Conservation (phyloP, 73 alveolate genomes). For the Stentor roeselii region DNA sequence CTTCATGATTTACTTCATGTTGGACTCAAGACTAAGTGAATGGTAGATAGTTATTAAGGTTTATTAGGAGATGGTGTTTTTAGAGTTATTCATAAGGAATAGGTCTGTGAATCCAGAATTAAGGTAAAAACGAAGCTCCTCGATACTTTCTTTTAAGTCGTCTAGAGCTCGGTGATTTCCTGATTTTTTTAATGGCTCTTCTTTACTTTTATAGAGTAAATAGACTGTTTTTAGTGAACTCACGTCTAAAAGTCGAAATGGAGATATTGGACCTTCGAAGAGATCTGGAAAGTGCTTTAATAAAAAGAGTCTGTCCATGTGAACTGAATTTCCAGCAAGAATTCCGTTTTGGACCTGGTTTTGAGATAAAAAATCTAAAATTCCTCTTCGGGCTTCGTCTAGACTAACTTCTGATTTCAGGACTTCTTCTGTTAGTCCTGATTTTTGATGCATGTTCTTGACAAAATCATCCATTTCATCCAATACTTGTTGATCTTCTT, state of each 20-base stretch:
- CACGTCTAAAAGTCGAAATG: conserved; percentile 56
- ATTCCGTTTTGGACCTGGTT: conserved; percentile 31
- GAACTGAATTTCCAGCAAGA: conserved; percentile 63
- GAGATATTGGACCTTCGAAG: conserved; percentile 10
- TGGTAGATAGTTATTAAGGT: no score
- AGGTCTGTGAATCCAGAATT: no score
- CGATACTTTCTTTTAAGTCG: conserved; percentile 61
- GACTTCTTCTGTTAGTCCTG: conserved; percentile 55
- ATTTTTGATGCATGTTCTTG: conserved; percentile 35
- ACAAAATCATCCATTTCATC: conserved; percentile 20
- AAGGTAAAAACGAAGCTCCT: conserved; percentile 49
- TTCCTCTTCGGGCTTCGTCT: conserved; percentile 46
- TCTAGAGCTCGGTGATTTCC: conserved; percentile 46
- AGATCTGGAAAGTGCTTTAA: conserved; percentile 55
- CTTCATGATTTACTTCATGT: conserved; percentile 22
- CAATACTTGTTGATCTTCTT: background rate
- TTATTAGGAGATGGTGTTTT: no score
- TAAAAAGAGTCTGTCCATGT: conserved; percentile 48
- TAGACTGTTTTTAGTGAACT: conserved; percentile 39
- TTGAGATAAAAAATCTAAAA: conserved; percentile 40
- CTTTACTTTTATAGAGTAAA: conserved; percentile 32
- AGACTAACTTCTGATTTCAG: conserved; percentile 35
- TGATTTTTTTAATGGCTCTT: background rate
- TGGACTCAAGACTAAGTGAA: background rate
- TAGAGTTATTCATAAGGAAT: no score